A percentile compares a stretch with the other conserved stretches of the same genome.
phyloP scores from a whole-genome alignment of 176 grass and related monocot species.

The Rhynchospora breviuscula region DNA sequence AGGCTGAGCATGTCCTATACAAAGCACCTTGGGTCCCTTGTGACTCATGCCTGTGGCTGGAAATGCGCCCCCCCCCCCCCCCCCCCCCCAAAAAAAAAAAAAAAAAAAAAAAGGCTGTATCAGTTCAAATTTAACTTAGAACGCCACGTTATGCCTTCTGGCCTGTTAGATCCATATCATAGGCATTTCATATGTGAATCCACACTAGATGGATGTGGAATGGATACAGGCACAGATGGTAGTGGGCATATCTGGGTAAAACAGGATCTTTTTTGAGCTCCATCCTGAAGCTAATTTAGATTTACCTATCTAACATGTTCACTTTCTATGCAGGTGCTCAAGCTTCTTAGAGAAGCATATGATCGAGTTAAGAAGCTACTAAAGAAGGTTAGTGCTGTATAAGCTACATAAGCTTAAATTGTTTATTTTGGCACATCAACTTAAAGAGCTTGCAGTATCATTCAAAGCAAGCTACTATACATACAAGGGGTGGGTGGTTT shows the following conservation, averaged over 20 bases:
- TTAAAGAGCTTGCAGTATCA: background rate
- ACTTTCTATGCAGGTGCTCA: constrained; percentile 57
- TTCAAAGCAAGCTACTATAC: background rate
- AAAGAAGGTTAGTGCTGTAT: constrained; percentile 62
- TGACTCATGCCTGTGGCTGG: background rate
- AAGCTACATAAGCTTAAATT: background rate
- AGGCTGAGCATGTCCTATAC: background rate
- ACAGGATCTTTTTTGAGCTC: background rate
- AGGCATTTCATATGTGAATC: background rate
- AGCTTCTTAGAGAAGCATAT: constrained; percentile 93
- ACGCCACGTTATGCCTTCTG: background rate
- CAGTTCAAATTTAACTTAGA: background rate
- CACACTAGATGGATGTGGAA: too few relatives aligned
- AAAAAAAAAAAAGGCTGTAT: background rate
- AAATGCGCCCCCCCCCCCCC: background rate
- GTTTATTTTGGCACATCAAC: constrained; percentile 18
- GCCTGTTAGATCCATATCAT: background rate
- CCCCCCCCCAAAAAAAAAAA: too few relatives aligned
- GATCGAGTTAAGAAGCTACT: constrained; percentile 74
- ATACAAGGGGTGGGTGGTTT: too few relatives aligned
- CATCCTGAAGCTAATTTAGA: background rate
- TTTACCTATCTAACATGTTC: background rate
- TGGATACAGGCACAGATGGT: background rate
- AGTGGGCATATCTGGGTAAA: background rate
- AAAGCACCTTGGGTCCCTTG: background rate